Evolutionary conservation across 2,329 filamentous ascomycete species (phyloP), one percentile per base, ranked within the genome.

Genomic region (Sphaceloma murrayae): DNA sequence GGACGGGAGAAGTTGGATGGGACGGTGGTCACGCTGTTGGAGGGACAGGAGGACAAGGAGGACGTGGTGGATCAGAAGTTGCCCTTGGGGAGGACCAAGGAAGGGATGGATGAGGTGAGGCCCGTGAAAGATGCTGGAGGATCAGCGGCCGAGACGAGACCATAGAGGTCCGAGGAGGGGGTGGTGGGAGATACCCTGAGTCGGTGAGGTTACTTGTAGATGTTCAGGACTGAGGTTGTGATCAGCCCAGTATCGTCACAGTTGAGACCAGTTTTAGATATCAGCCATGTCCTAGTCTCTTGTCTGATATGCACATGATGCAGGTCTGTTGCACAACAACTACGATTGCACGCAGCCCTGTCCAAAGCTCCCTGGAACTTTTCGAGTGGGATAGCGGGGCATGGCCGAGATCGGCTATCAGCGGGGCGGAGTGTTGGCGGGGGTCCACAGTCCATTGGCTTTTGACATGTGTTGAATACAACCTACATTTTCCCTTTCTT

Each of bases 1-100:
- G 91, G 91, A 54, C 79, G 86, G 55, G 82, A 87, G 51, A 91
- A 94, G 74, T 82, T 98, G 54, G 78, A 81, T 54, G 81, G 80
- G 46, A 86, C 87, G 8, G 81, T 88, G 43, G 77, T 83, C 62
- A 94, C 89, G 32, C 77, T 98, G 27, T 75, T 98, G 50, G 80
- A 72, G 34, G 75, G 76, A 51, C 77, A 82, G 60, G 65, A 69
- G 52, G 32, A 26, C 22, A 44, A 48, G 34, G 33, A 48, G 40
- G 47, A 46, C 26, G 18, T 14, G 11, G 32, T 38, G 11, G 46
- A 46, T 32, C 34, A 32, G 16, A 45, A 53, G 36, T 34, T 53
- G 17, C 51, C 51, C 22, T 46, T 53, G 5, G 49, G 52, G 6
- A 42, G 48, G 49, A 53, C 50, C 17, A 52, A 53, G 40, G 50